Evolutionary conservation across 495 filamentous ascomycete species (phyloP).

Genomic region (Penicillium verhagenii): DNA sequence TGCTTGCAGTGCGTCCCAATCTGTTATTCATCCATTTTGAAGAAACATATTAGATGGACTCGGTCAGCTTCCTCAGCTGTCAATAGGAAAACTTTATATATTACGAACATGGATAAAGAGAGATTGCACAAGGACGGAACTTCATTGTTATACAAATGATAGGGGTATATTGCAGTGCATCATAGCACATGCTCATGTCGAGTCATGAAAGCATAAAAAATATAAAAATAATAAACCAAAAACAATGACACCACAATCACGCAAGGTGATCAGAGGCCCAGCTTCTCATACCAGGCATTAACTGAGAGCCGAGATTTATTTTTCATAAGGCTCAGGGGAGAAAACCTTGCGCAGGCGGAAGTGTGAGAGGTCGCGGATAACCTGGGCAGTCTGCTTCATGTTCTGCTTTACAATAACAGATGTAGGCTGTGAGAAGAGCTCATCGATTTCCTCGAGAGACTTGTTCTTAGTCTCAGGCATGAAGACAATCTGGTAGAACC

Average conservation of each 20-base stretch:
- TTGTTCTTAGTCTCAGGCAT: constrained; percentile 66
- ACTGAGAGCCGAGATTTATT: neutral
- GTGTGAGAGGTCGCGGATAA: constrained; percentile 30
- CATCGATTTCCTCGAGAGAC: constrained; percentile 61
- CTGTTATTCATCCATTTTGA: no score
- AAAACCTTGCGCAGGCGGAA: constrained; percentile 38
- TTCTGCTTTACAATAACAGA: constrained; percentile 54
- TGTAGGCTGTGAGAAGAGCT: constrained; percentile 55
- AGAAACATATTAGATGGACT: no score
- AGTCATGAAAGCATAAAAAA: constrained; percentile 5
- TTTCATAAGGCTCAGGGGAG: constrained; percentile 24
- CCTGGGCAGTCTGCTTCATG: constrained; percentile 35
- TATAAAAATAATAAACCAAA: neutral
- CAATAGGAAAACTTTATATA: no score
- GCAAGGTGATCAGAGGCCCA: neutral
- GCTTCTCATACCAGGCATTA: no score
- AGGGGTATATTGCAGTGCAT: constrained; percentile 17
- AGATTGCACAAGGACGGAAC: no score
- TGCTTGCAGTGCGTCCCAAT: no score
- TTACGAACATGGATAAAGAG: no score
- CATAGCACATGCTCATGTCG: constrained; percentile 8
- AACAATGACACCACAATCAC: neutral
- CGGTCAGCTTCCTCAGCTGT: no score
- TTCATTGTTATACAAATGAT: constrained; percentile 6
- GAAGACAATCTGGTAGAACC: constrained; percentile 59